Evolutionary conservation across 1,284 basidiomycete species (phyloP).

Genomic region (Ustilago bromivora): DNA sequence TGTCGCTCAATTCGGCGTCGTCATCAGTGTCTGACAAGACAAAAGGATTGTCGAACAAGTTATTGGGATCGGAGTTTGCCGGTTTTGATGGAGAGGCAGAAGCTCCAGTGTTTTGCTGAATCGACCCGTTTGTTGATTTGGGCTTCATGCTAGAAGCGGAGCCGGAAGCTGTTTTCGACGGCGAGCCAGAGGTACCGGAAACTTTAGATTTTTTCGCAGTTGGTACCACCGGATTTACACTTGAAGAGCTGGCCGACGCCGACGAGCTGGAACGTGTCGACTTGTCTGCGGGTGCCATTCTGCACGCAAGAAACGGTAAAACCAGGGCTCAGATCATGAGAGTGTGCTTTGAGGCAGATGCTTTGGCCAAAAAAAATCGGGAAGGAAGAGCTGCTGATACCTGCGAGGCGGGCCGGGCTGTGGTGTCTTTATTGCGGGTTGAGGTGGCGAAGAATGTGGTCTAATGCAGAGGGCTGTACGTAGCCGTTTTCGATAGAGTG

Average conservation of each 20-base stretch:
- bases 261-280: slow-evolving; percentile 11
- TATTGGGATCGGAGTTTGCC: background rate
- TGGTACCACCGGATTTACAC: background rate
- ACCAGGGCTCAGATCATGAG: background rate
- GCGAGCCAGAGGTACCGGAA: background rate
- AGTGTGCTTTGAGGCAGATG: background rate
- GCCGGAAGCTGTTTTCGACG: background rate
- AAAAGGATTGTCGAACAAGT: slow-evolving; percentile 18
- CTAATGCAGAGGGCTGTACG: background rate
- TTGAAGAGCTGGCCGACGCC: slow-evolving; percentile 12
- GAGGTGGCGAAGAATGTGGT: background rate
- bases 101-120: background rate
- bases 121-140: background rate
- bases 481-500: too few relatives aligned
- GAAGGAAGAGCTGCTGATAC: background rate
- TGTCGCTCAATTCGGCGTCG: slow-evolving; percentile 9
- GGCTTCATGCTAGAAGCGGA: background rate
- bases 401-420: background rate
- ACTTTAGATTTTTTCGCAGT: background rate
- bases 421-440: background rate
- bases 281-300: slow-evolving; percentile 20
- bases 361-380: background rate
- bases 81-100: background rate
- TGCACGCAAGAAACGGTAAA: background rate
- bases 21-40: slow-evolving; percentile 28